Evolutionary conservation across 805 yeast genomes (phyloP), one percentile per base, ranked within the genome.

Genomic region (Cephaloascus albidus): DNA sequence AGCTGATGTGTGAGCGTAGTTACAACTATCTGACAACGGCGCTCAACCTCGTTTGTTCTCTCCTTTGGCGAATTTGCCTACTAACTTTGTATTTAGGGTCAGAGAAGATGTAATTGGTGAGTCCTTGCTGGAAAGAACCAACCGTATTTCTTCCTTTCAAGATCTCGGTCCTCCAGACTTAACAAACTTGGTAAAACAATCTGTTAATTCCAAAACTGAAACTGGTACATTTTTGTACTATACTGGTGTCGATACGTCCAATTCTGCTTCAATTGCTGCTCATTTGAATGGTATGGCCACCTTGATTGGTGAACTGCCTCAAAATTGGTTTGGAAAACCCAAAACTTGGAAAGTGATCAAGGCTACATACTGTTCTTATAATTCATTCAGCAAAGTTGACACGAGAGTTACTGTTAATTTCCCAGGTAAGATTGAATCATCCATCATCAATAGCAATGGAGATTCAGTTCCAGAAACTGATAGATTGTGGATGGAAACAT

Each of bases 321-420:
- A 85, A 55, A 63, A 74, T 35, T 85, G 95, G 95, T 85, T 83
- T 61, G 88, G 89, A 12, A 85, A 79, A 52, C 71, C 68, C 45
- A 83, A 75, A 50, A 70, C 70, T 43, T 84, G 78, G 72, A 78
- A 76, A 48, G 85, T 85, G 10, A 74, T 78, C n/a, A 76, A 80
- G 51, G 77, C 85, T 36, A 74, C 83, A 0, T 81, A 79, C 51
- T 79, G 85, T 36, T 61, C 79, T 10, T 81, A 75, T 62, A 81
- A 81, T 54, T 63, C 70, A 6, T 61, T 81, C 52, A 70, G 80
- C 26, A 74, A 66, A 51, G 71, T 76, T 35, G 95, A 85, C 54
- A 75, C 81, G 56, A 66, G 85, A 35, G 86, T 85, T 19, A 72
- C 77, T 1, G 86, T 81, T 26, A 82, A 76, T 43, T 72, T 84